Percentiles rank a stretch among this genome's conserved stretches.
phyloP scores from a whole-genome alignment of 1,284 basidiomycete species.

The Ganoderma boninense region DNA sequence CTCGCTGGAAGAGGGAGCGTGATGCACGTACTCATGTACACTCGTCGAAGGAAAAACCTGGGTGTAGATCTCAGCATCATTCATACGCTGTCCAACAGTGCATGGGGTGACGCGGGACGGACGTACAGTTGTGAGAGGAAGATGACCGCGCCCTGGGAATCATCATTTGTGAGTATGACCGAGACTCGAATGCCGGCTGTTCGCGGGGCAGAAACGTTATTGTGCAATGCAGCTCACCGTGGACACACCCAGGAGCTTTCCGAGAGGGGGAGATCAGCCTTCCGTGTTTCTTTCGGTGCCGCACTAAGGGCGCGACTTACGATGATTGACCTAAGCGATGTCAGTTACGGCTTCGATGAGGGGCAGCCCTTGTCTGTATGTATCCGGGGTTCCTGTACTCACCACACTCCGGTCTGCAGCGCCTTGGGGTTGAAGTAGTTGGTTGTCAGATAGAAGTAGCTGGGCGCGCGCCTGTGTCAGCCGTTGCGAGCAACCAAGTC shows the following conservation, averaged over 20 bases:
- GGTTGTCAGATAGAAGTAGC: slow-evolving; percentile 28
- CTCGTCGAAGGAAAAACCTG: slow-evolving; percentile 29
- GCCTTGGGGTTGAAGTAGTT: slow-evolving; percentile 28
- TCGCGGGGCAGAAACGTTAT: neutral
- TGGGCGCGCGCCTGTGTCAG: slow-evolving; percentile 4
- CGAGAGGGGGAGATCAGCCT: neutral
- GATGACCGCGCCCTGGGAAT: slow-evolving; percentile 21
- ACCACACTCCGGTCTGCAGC: slow-evolving; percentile 25
- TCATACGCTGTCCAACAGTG: neutral
- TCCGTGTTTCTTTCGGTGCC: neutral
- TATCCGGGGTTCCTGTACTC: neutral
- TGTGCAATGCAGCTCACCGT: slow-evolving; percentile 15
- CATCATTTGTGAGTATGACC: neutral
- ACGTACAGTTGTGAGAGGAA: slow-evolving; percentile 25
- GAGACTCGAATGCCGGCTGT: neutral
- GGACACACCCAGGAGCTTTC: slow-evolving; percentile 23
- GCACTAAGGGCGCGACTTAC: slow-evolving; percentile 15
- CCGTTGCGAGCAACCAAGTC: neutral
- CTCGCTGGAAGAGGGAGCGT: no score
- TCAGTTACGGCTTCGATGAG: neutral
- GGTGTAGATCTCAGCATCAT: neutral
- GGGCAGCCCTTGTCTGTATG: neutral
- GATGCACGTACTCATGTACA: slow-evolving; percentile 22
- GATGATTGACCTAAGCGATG: slow-evolving; percentile 25
- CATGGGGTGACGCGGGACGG: neutral